A percentile compares a stretch with the other conserved stretches of the same genome.
phyloP scores from a whole-genome alignment of 2,329 filamentous ascomycete genomes.

The Colletotrichum aenigma region DNA sequence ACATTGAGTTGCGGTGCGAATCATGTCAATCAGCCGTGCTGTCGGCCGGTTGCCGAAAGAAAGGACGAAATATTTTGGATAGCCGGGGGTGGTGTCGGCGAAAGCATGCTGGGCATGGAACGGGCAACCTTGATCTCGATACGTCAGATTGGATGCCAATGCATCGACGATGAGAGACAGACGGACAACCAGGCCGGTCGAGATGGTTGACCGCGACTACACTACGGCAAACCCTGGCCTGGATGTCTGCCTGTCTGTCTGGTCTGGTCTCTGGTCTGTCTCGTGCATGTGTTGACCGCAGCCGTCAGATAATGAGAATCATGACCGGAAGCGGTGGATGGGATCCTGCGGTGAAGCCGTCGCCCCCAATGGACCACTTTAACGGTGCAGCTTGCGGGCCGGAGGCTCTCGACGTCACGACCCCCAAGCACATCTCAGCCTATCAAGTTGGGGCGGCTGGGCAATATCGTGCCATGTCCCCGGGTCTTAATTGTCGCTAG shows the following conservation, averaged over 20 bases:
- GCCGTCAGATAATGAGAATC: not conserved
- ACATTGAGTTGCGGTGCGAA: not conserved
- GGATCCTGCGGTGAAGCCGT: not conserved
- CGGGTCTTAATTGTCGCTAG: not conserved
- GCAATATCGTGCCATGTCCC: constrained; percentile 1
- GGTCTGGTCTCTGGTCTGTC: not conserved
- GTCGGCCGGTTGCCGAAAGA: not conserved
- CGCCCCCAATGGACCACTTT: not conserved
- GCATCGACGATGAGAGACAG: not conserved
- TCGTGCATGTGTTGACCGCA: not conserved
- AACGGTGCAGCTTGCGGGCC: not conserved
- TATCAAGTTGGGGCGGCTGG: not conserved
- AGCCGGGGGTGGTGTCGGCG: not conserved
- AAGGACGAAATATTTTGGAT: not conserved
- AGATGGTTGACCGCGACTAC: not conserved
- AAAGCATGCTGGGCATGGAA: not conserved
- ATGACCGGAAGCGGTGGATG: not conserved
- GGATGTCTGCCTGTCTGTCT: not conserved
- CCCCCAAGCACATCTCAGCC: not conserved
- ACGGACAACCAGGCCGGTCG: not conserved
- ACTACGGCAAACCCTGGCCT: not conserved
- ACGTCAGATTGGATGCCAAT: not conserved
- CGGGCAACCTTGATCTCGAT: not conserved
- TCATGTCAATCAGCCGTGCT: not conserved
- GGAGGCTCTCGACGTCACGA: not conserved